These are phyloP conservation scores for Ambrosia hybrid DNA, from an alignment of 140 eudicot genomes.

Conservation along the genomic window DNA sequence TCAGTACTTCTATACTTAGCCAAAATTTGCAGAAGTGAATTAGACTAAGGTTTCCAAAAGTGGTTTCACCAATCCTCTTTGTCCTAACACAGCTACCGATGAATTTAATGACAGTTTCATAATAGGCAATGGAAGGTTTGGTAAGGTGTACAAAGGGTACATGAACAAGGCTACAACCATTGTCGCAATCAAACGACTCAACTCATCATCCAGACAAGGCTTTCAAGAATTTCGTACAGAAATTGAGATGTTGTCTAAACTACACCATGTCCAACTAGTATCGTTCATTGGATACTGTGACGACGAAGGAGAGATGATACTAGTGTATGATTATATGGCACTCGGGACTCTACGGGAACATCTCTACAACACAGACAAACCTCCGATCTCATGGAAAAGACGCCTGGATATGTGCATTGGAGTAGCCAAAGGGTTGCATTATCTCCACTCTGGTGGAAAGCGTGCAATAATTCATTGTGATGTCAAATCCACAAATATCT, in stretches of 20 bases:
- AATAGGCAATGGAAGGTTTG: slow-evolving; percentile 43
- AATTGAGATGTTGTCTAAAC: slow-evolving; percentile 46
- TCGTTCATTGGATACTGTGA: slow-evolving; percentile 54
- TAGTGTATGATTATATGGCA: slow-evolving; percentile 58
- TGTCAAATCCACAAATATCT: slow-evolving; percentile 57
- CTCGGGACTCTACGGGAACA: slow-evolving; percentile 58
- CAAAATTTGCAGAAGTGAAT: too few relatives aligned
- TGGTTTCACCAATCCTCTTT: too few relatives aligned
- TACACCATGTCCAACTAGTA: slow-evolving; percentile 48
- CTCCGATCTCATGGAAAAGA: slow-evolving; percentile 46
- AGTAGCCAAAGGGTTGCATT: slow-evolving; percentile 55
- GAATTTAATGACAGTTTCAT: slow-evolving; percentile 45
- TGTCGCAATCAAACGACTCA: slow-evolving; percentile 56
- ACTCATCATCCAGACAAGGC: slow-evolving; percentile 52
- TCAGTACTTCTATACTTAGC: too few relatives aligned
- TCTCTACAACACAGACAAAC: slow-evolving; percentile 38
- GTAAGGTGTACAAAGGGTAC: slow-evolving; percentile 8
- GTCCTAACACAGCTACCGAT: too few relatives aligned
- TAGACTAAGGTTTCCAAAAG: too few relatives aligned
- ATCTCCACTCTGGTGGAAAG: slow-evolving; percentile 61
- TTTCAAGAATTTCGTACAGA: slow-evolving; percentile 51
- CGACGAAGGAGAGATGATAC: slow-evolving; percentile 50
- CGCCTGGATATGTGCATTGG: slow-evolving; percentile 55
- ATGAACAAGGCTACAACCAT: slow-evolving; percentile 30
- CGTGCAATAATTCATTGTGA: slow-evolving; percentile 54